Base-by-base conservation (phyloP, 2,329 filamentous ascomycete genomes). In the Exophiala xenobiotica region DNA sequence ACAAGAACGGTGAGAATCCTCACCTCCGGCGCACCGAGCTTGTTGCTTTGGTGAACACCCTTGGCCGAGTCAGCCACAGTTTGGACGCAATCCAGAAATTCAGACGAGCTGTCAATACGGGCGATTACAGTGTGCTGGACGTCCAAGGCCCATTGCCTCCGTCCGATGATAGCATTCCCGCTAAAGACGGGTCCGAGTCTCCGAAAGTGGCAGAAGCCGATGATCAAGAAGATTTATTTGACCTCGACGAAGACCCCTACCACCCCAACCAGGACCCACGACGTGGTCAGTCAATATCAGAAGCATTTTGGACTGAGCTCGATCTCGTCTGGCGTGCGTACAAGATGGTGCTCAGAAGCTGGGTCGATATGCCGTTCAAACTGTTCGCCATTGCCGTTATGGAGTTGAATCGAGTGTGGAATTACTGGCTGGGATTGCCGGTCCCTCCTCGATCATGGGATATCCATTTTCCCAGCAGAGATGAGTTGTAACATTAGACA, bases 31-130 rank as follows among this genome's bases (percentile, higher is more conserved):
- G 93, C 58, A 97, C 92, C 0, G 93, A 99, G 71, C 78, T 99
- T 8, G 93, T 99, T 16, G 89, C 93, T 2, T 78, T 99, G 16
- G 86, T 97, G 73, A 99, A 99, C 71, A 97, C 93, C 0, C 86
- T 96, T 53, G 89, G 88, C 23, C 83, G 92, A 27, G 84, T 97
- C 57, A 90, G 88, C 57, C 85, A 87, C 67, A 93, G 89, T 46
- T 72, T 99, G 55, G 76, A 79, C 26, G 86, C 89, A 0, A 79
- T 96, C 37, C 80, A 83, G 49, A 77, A 84, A 48, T 97, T 99
- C 74, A 75, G 79, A 33, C 68, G 71, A 45, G 73, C 76, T 6
- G 62, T 73, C 51, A 65, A 69, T n/a, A 61, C 67, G 7, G 69
- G 66, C 3, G 49, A 56, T 31, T 18, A 49, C 41, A 53, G 49